Evolutionary conservation across 306 rosid species (phyloP).

Genomic region (Vicia faba): DNA sequence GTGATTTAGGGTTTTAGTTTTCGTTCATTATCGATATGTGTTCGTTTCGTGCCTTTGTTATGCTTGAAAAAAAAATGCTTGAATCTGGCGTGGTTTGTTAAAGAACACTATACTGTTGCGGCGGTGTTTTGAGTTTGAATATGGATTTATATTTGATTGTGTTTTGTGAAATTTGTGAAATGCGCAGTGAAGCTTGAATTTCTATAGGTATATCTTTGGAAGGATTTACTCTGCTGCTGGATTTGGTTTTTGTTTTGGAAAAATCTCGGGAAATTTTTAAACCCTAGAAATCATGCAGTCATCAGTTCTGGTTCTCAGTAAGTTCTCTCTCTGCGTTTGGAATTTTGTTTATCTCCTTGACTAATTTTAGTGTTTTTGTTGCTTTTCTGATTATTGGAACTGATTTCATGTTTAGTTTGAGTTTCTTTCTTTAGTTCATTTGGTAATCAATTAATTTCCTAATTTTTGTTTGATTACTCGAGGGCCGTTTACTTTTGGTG

Average conservation of each 20-base stretch:
- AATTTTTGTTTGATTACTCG: not conserved
- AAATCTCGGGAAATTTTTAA: constrained; percentile 12
- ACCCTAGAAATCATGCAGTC: constrained; percentile 49
- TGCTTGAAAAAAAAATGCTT: constrained; percentile 11
- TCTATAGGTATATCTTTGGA: too few relatives aligned
- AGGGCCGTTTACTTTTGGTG: not conserved
- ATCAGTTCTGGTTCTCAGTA: constrained; percentile 53
- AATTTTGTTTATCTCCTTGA: not conserved
- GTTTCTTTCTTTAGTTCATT: too few relatives aligned
- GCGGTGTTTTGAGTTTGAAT: constrained; percentile 21
- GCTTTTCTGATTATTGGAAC: not conserved
- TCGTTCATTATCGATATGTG: not conserved
- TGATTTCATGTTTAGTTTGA: not conserved
- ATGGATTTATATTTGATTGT: constrained; percentile 3
- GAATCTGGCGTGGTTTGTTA: constrained; percentile 31
- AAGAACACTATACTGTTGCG: not conserved
- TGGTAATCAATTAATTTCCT: too few relatives aligned
- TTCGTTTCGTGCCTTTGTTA: not conserved
- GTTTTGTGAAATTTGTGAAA: constrained; percentile 15
- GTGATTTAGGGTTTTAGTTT: constrained; percentile 21
- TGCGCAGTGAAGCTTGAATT: constrained; percentile 16
- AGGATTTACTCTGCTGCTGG: constrained; percentile 9
- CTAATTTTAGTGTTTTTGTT: not conserved
- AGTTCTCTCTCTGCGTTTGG: constrained; percentile 19
- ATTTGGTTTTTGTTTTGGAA: constrained; percentile 2